These are phyloP conservation scores for Lecanicillium sp. DNA, from an alignment of 2,329 filamentous ascomycete genomes.

Conservation along the genomic window DNA sequence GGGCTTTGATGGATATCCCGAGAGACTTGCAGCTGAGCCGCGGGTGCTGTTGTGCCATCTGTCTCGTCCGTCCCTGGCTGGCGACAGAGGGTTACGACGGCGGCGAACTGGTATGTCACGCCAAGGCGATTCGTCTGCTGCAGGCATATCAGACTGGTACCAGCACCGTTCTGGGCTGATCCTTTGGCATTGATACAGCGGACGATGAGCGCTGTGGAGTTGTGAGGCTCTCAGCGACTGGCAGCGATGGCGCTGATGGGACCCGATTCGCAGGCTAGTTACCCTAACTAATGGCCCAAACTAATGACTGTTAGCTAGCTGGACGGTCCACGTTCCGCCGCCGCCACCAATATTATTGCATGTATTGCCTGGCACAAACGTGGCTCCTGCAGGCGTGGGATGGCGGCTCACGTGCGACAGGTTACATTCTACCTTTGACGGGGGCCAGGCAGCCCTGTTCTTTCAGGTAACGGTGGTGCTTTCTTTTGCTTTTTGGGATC, in stretches of 20 bases:
- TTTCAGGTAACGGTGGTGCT: too few relatives aligned
- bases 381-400: not conserved
- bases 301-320: not conserved
- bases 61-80: too few relatives aligned
- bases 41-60: too few relatives aligned
- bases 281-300: too few relatives aligned
- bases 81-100: not conserved
- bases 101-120: not conserved
- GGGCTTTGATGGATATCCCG: too few relatives aligned
- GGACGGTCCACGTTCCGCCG: not conserved
- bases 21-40: too few relatives aligned
- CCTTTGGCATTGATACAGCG: not conserved
- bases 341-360: not conserved
- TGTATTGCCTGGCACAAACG: not conserved
- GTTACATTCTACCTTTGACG: not conserved
- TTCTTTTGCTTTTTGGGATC: too few relatives aligned
- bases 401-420: constrained; percentile 4
- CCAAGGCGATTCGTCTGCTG: not conserved
- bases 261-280: too few relatives aligned
- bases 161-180: not conserved
- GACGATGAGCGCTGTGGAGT: not conserved
- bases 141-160: not conserved
- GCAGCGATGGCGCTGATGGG: too few relatives aligned
- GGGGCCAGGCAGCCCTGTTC: too few relatives aligned
- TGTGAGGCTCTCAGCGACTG: not conserved